Percentiles rank a stretch among this genome's conserved stretches.
Conservation (phyloP, 2,329 filamentous ascomycete genomes). For the Reticulascus tulasneorum region DNA sequence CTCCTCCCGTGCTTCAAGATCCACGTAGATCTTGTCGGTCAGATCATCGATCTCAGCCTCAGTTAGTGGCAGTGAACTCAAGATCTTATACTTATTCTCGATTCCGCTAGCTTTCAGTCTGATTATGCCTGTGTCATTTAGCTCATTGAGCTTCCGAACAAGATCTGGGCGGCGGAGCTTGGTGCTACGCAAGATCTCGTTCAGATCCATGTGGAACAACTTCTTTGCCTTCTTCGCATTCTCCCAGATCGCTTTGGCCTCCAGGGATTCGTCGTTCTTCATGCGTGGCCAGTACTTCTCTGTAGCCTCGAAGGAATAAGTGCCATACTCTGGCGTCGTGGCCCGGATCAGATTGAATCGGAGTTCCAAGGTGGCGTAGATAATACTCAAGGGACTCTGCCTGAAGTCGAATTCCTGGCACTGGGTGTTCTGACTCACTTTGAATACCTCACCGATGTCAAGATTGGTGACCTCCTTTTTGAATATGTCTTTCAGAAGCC, state of each 20-base stretch:
- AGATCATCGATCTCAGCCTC: slow-evolving; percentile 38
- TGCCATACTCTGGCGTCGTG: slow-evolving; percentile 53
- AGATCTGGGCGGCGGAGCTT: slow-evolving; percentile 41
- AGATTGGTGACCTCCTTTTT: slow-evolving; percentile 24
- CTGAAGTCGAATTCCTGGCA: slow-evolving; percentile 51
- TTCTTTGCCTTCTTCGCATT: slow-evolving; percentile 36
- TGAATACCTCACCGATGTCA: slow-evolving; percentile 38
- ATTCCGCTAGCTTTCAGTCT: slow-evolving; percentile 49
- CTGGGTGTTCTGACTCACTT: slow-evolving; percentile 40
- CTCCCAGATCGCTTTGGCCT: slow-evolving; percentile 39
- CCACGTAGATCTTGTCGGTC: slow-evolving; percentile 41
- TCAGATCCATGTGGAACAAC: slow-evolving; percentile 45
- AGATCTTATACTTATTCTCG: slow-evolving; percentile 49
- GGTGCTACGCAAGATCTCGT: slow-evolving; percentile 25
- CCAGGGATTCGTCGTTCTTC: slow-evolving; percentile 31
- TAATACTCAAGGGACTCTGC: slow-evolving; percentile 41
- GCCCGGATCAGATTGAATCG: slow-evolving; percentile 53
- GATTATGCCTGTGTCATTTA: slow-evolving; percentile 45
- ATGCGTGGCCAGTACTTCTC: slow-evolving; percentile 25
- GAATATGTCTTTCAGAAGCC: slow-evolving; percentile 50
- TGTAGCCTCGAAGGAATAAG: slow-evolving; percentile 25
- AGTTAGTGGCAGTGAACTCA: slow-evolving; percentile 39
- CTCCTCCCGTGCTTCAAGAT: slow-evolving; percentile 48
- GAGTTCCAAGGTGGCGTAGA: slow-evolving; percentile 59
- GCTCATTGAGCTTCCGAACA: slow-evolving; percentile 50